Base-by-base conservation (phyloP, 2,329 filamentous ascomycete species). In the Fusarium piperis region DNA sequence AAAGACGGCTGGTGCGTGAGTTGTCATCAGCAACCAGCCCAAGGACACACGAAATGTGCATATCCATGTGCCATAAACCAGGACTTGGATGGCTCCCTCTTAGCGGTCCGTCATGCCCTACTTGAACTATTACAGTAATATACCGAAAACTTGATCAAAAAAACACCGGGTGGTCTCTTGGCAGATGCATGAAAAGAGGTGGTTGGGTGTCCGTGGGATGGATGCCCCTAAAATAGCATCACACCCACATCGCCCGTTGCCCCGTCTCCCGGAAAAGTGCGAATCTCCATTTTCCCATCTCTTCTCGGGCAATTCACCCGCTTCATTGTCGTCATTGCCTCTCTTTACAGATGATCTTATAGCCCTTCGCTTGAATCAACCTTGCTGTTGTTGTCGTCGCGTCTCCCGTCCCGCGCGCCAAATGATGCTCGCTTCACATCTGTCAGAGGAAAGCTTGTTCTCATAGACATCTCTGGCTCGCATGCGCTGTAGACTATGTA, bases 321-420 rank as follows among this genome's bases (percentile, higher is more conserved):
- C 46, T 51, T 57, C 65, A 70, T 48, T 59, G 62, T 73, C 70
- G 70, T 72, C 70, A 72, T 70, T 35, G n/a, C 62, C 39, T 57
- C 60, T 52, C 59, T n/a, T 58, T 36, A 15, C 18, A 26, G 70
- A 64, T 44, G 59, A 72, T 72, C 69, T 72, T 72, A 70, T 67
- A 70, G 38, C 26, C 32, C 16, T 23, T 35, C 48, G 44, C 35
- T 57, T 65, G 60, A 48, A 39, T 63, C 61, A 66, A 66, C 57
- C 46, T 18, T 46, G 41, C 5, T 23, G 23, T 23, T 23, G n/a
- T n/a, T n/a, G n/a, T n/a, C 5, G 23, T 23, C 5, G 23, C 23
- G 23, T 23, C 35, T 35, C 44, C 56, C 51, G 59, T 35, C n/a
- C 51, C 51, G 44, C 18, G 33, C 41, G 36, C 64, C 44, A 59